phyloP scores from a whole-genome alignment of 805 yeast species.

The Candida chauliodis region DNA sequence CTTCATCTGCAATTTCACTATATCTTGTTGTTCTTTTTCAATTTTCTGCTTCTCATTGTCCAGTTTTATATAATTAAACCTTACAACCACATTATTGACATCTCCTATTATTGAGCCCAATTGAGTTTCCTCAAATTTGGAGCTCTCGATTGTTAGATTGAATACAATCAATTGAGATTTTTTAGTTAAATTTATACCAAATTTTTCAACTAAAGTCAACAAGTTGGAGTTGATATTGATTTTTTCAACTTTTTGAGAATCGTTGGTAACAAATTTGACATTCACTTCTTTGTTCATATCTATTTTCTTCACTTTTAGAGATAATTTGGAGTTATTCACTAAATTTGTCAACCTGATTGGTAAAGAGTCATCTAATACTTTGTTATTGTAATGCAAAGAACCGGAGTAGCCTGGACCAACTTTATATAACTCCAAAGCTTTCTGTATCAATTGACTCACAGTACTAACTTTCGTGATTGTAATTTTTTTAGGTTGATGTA shows the following conservation, averaged over 20 bases:
- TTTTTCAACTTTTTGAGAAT: slow-evolving; percentile 5
- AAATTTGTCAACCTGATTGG: slow-evolving; percentile 32
- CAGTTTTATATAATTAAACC: slow-evolving; percentile 18
- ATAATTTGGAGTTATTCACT: slow-evolving; percentile 31
- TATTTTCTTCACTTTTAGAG: slow-evolving; percentile 15
- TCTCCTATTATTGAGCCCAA: slow-evolving; percentile 20
- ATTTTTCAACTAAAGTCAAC: slow-evolving; percentile 4
- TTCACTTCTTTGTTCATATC: slow-evolving; percentile 11
- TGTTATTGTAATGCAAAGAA: slow-evolving; percentile 23
- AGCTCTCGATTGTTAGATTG: slow-evolving; percentile 12
- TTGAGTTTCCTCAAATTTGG: slow-evolving; percentile 9
- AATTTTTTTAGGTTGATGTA: slow-evolving; percentile 22
- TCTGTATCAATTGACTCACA: slow-evolving; percentile 23
- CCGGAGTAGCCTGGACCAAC: slow-evolving; percentile 19
- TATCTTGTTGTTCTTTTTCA: slow-evolving; percentile 20
- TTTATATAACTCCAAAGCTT: slow-evolving; percentile 24
- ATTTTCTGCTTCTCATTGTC: slow-evolving; percentile 9
- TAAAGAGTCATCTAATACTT: slow-evolving; percentile 27
- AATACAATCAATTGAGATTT: slow-evolving; percentile 14
- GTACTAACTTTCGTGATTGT: slow-evolving; percentile 21
- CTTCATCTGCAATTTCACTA: slow-evolving; percentile 17
- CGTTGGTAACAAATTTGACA: slow-evolving; percentile 16
- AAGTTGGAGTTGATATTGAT: slow-evolving; percentile 4
- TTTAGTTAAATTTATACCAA: slow-evolving; percentile 1
- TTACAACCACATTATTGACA: slow-evolving; percentile 20